A percentile compares a stretch with the other conserved stretches of the same genome.
Conservation (phyloP, 345 rosid genomes). For the Camelina hispida region DNA sequence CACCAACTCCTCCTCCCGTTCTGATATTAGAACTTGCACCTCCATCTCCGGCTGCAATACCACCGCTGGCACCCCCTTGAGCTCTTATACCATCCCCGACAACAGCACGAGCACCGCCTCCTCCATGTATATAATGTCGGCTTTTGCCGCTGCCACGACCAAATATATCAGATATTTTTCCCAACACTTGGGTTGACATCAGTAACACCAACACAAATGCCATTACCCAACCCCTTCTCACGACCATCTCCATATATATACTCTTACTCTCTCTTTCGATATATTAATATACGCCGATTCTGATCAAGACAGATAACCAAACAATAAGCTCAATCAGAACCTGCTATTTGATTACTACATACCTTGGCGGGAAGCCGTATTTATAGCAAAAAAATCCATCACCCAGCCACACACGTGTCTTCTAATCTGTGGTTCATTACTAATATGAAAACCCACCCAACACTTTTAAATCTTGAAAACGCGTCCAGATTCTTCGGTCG, state of each 20-base stretch:
- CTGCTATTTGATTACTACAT: slow-evolving; percentile 13
- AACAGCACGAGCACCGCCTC: neutral
- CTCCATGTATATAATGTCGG: neutral
- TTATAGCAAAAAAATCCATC: slow-evolving; percentile 29
- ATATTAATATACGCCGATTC: slow-evolving; percentile 8
- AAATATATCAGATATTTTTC: neutral
- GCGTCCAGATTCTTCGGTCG: slow-evolving; percentile 30
- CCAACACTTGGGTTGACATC: slow-evolving; percentile 27
- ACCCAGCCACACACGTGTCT: slow-evolving; percentile 12
- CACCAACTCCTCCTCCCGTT: neutral
- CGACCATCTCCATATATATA: slow-evolving; percentile 13
- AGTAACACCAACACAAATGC: slow-evolving; percentile 17
- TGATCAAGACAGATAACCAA: slow-evolving; percentile 12
- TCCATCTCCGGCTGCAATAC: slow-evolving; percentile 4
- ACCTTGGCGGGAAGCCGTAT: slow-evolving; percentile 9
- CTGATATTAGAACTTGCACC: neutral
- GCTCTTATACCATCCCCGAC: neutral
- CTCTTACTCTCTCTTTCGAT: neutral
- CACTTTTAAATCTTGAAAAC: neutral
- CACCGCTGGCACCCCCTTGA: neutral
- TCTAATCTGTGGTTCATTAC: neutral
- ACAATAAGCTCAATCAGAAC: slow-evolving; percentile 16
- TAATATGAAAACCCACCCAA: slow-evolving; percentile 18
- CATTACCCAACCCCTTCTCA: slow-evolving; percentile 34
- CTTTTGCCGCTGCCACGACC: neutral